Evolutionary conservation across 495 filamentous ascomycete genomes (phyloP).

Genomic region (Aspergillus diversus): DNA sequence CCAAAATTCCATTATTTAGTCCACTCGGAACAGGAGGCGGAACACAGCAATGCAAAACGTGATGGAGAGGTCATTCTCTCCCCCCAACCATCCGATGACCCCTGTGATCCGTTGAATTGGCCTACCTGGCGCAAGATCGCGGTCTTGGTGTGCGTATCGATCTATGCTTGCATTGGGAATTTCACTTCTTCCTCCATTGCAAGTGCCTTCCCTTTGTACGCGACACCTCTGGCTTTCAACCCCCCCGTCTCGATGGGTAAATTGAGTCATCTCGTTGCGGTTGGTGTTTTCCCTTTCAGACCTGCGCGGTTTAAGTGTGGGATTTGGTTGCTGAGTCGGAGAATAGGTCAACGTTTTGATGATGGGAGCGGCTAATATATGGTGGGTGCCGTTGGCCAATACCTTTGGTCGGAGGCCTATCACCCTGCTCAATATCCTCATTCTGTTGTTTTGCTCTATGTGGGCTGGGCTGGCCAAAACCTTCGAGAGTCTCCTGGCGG

Average conservation of each 20-base stretch:
- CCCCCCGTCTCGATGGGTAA: constrained; percentile 18
- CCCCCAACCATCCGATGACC: constrained; percentile 17
- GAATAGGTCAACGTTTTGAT: constrained; percentile 18
- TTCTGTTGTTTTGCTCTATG: constrained; percentile 21
- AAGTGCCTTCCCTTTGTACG: constrained; percentile 20
- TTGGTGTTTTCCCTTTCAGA: background rate
- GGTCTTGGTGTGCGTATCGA: constrained; percentile 13
- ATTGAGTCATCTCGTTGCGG: constrained; percentile 19
- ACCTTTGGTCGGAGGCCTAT: constrained; percentile 21
- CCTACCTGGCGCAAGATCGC: constrained; percentile 17
- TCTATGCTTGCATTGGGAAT: constrained; percentile 18
- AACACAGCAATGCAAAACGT: background rate
- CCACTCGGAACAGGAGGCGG: constrained; percentile 7
- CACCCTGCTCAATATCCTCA: constrained; percentile 19
- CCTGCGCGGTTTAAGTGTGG: background rate
- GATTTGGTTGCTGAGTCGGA: background rate
- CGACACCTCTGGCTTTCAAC: constrained; percentile 19
- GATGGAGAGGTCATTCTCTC: constrained; percentile 15
- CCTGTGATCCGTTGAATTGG: constrained; percentile 20
- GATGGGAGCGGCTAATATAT: constrained; percentile 25
- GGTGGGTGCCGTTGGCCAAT: constrained; percentile 26
- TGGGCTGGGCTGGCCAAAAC: constrained; percentile 21
- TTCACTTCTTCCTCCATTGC: constrained; percentile 18
- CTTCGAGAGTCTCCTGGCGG: constrained; percentile 22
- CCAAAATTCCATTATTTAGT: background rate